These are phyloP conservation scores for Plantago lanceolata DNA, from an alignment of 305 asterid genomes.

Conservation along the genomic window DNA sequence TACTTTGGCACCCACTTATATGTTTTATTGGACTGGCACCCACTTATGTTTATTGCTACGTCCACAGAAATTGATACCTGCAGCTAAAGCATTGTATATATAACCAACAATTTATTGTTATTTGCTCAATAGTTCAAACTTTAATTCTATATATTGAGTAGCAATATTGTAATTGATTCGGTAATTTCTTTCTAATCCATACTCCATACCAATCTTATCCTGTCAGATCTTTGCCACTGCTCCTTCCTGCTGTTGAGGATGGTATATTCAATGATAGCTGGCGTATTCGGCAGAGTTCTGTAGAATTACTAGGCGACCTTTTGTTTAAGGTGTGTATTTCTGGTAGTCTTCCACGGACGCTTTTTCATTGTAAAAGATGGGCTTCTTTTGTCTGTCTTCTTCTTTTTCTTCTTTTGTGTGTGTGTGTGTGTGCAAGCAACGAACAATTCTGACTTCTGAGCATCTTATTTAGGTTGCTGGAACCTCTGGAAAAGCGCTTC, in stretches of 20 bases:
- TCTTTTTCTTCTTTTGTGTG: too few relatives aligned
- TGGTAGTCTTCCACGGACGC: constrained; percentile 15
- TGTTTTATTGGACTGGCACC: too few relatives aligned
- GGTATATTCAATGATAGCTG: constrained; percentile 97
- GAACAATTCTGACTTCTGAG: constrained; percentile 14
- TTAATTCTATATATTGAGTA: not conserved
- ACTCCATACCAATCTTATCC: constrained; percentile 12
- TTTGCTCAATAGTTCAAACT: not conserved
- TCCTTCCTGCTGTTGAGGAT: constrained; percentile 99
- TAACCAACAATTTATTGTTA: too few relatives aligned
- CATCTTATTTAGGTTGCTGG: constrained; percentile 82
- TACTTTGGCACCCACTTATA: too few relatives aligned
- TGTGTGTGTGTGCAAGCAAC: constrained; percentile 8
- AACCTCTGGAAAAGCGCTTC: constrained; percentile 98
- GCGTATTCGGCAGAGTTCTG: constrained; percentile 99
- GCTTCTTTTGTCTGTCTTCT: not conserved
- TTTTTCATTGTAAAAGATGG: constrained; percentile 6
- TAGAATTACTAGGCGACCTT: constrained; percentile 95
- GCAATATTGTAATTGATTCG: not conserved
- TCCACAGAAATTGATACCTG: too few relatives aligned
- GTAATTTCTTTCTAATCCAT: constrained; percentile 1
- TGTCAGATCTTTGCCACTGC: constrained; percentile 87
- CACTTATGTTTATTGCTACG: too few relatives aligned
- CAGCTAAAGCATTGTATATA: too few relatives aligned
- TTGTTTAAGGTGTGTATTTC: constrained; percentile 69